Percentiles rank a stretch among this genome's conserved stretches.
These are phyloP conservation scores for Ophiostoma ulmi DNA, from an alignment of 2,329 filamentous ascomycete genomes.

Conservation along the genomic window DNA sequence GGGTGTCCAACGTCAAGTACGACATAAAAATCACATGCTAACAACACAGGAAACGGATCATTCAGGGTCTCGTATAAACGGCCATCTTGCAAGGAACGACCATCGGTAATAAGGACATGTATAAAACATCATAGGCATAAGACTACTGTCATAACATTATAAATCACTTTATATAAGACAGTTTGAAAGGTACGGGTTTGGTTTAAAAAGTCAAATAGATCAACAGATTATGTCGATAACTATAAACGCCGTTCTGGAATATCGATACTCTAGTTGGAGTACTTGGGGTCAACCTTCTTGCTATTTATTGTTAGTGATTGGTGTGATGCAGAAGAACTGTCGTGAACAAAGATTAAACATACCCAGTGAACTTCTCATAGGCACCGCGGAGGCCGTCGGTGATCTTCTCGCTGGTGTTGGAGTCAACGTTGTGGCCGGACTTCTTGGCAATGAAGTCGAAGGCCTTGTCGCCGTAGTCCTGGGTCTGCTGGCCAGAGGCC, in stretches of 20 bases:
- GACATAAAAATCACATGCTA: neutral
- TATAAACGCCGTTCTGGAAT: neutral
- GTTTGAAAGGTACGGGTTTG: neutral
- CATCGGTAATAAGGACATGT: no score
- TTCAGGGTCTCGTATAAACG: no score
- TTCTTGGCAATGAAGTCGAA: slow-evolving; percentile 31
- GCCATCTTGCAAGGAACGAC: no score
- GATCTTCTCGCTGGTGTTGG: slow-evolving; percentile 33
- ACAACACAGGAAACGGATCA: neutral
- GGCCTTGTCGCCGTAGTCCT: slow-evolving; percentile 32
- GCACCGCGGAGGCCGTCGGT: slow-evolving; percentile 33
- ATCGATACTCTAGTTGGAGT: slow-evolving; percentile 29
- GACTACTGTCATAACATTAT: no score
- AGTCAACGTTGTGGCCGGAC: slow-evolving; percentile 29
- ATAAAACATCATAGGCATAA: no score
- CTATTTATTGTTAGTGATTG: slow-evolving; percentile 27
- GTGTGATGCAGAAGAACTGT: no score
- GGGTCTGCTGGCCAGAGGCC: slow-evolving; percentile 17
- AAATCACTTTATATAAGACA: neutral
- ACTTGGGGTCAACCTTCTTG: slow-evolving; percentile 37
- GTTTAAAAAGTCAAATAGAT: neutral
- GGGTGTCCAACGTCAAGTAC: neutral
- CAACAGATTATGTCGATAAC: neutral
- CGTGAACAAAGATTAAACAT: slow-evolving; percentile 18
- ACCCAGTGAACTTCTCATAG: slow-evolving; percentile 41